Evolutionary conservation across 768 basidiomycete genomes (phyloP).

Genomic region (Trametes gibbosa): DNA sequence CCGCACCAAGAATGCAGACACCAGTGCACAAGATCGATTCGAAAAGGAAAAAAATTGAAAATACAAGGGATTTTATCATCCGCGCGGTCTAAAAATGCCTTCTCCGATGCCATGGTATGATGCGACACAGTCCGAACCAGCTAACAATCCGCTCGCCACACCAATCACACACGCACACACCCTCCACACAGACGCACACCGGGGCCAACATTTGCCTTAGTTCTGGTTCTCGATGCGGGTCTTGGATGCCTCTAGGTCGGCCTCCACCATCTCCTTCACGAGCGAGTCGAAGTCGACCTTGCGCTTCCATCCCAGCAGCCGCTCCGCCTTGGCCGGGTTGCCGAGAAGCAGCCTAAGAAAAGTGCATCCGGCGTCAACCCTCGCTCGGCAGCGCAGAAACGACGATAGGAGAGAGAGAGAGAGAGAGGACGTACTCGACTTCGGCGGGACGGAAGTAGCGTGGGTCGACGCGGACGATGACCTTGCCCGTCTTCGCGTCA

Average conservation of each 20-base stretch:
- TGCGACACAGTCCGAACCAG: neutral
- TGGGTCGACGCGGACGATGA: constrained; percentile 81
- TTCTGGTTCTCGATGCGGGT: constrained; percentile 85
- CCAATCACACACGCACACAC: neutral
- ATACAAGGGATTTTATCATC: too few species aligned
- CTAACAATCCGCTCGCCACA: neutral
- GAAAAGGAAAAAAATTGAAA: too few species aligned
- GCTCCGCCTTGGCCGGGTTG: constrained; percentile 88
- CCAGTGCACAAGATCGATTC: too few species aligned
- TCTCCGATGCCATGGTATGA: neutral
- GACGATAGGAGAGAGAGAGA: neutral
- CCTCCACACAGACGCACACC: neutral
- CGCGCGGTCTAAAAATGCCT: too few species aligned
- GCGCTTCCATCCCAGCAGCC: constrained; percentile 86
- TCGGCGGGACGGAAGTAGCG: constrained; percentile 94
- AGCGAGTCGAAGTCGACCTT: constrained; percentile 78
- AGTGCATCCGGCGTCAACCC: neutral
- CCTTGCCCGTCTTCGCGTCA: constrained; percentile 63
- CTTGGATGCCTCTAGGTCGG: constrained; percentile 71
- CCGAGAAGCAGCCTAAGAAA: constrained; percentile 73
- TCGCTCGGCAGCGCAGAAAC: neutral
- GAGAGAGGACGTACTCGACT: constrained; percentile 69
- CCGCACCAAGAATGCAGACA: too few species aligned
- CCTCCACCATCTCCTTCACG: constrained; percentile 88
- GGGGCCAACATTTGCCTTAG: constrained; percentile 31